phyloP scores from a whole-genome alignment of 1,139 yeast genomes.

The Kazachstania sp. region DNA sequence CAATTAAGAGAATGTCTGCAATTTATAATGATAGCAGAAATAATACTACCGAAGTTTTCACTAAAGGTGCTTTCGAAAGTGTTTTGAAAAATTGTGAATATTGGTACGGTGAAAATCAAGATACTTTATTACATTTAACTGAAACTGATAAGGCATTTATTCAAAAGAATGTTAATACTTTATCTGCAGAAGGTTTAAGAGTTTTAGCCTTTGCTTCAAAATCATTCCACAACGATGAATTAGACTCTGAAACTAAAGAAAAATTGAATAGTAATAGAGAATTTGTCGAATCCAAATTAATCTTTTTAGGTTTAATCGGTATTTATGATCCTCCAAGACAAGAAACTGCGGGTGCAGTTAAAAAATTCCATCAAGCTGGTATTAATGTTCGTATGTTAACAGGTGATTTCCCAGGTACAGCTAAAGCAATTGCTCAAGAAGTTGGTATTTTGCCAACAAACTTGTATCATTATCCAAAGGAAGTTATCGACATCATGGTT shows the following conservation, averaged over 20 bases:
- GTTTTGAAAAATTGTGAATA: constrained; percentile 55
- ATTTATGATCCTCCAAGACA: constrained; percentile 97
- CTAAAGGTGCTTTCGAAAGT: constrained; percentile 86
- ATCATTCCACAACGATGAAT: constrained; percentile 34
- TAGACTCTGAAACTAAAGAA: constrained; percentile 22
- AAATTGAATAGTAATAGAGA: constrained; percentile 18
- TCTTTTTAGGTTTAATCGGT: constrained; percentile 80
- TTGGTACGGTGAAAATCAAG: constrained; percentile 43
- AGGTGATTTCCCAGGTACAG: constrained; percentile 95
- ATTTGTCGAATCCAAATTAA: constrained; percentile 62
- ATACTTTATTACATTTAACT: constrained; percentile 40
- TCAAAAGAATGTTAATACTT: constrained; percentile 46
- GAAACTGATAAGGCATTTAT: constrained; percentile 43
- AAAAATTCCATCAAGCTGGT: constrained; percentile 77
- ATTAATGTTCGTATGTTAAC: constrained; percentile 96
- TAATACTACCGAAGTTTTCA: constrained; percentile 50
- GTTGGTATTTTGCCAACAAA: constrained; percentile 80
- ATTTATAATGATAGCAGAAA: constrained; percentile 41
- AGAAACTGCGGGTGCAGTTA: constrained; percentile 66
- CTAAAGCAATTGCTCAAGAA: constrained; percentile 80
- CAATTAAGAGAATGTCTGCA: constrained; percentile 86
- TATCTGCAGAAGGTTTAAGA: constrained; percentile 82
- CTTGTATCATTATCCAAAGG: constrained; percentile 62
- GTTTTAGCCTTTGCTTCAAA: constrained; percentile 69
- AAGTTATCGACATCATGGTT: constrained; percentile 53